A percentile compares a stretch with the other conserved stretches of the same genome.
Conservation (phyloP, 2,329 filamentous ascomycete species). For the Aspergillus pseudotamarii region DNA sequence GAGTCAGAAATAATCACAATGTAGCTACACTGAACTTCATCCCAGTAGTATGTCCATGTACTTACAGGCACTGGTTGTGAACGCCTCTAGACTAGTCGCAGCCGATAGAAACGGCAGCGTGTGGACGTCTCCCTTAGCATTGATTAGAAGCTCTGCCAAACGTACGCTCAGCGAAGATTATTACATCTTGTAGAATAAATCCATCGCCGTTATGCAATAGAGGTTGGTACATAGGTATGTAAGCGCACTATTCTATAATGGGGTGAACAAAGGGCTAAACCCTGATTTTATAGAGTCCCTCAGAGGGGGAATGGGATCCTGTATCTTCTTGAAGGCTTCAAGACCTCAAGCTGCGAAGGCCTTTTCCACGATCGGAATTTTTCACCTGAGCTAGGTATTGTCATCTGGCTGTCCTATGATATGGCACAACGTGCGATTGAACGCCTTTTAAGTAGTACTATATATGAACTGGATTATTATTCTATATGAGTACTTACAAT, state of each 20-base stretch:
- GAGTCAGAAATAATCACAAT: not conserved
- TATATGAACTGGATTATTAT: not conserved
- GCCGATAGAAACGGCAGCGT: not conserved
- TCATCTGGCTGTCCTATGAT: not conserved
- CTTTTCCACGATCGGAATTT: not conserved
- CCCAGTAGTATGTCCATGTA: not conserved
- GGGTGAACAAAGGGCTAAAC: not conserved
- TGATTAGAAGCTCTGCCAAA: not conserved
- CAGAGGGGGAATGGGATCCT: not conserved
- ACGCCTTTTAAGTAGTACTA: not conserved
- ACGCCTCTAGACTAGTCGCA: not conserved
- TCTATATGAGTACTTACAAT: not conserved
- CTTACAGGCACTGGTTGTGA: not conserved
- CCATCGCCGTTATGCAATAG: not conserved
- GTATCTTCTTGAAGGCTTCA: not conserved
- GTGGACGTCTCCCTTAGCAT: not conserved
- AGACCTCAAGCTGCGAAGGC: not conserved
- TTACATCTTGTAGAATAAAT: too few species aligned
- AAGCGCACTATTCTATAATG: not conserved
- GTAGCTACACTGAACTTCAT: not conserved
- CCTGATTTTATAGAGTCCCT: not conserved
- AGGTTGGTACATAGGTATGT: not conserved
- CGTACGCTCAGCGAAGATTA: not conserved
- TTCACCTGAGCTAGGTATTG: not conserved
- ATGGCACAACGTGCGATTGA: not conserved